Percentiles rank a stretch among this genome's conserved stretches.
Evolutionary conservation across 331 rosid genomes (phyloP).

Genomic region (Ulmus americana): DNA sequence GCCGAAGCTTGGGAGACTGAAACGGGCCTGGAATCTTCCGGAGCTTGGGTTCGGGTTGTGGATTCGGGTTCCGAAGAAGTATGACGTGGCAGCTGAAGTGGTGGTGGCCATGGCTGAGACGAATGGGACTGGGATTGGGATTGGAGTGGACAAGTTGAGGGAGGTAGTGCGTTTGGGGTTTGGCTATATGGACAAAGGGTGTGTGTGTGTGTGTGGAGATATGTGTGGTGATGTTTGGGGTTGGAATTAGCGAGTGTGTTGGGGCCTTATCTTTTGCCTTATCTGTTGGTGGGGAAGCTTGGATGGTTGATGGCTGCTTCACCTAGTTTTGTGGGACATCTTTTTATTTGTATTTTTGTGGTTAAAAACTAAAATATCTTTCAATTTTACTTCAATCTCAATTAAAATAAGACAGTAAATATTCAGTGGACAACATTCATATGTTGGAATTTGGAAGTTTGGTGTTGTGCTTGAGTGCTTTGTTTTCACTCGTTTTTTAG

Average conservation of each 20-base stretch:
- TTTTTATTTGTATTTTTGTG: background rate
- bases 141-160: slow-evolving; percentile 12
- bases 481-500: too few relatives aligned
- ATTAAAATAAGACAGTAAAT: too few relatives aligned
- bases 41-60: slow-evolving; percentile 5
- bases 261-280: slow-evolving; percentile 28
- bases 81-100: slow-evolving; percentile 46
- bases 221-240: slow-evolving; percentile 29
- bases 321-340: slow-evolving; percentile 12
- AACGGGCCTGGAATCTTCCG: slow-evolving; percentile 47
- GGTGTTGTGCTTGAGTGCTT: too few relatives aligned
- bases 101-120: slow-evolving; percentile 37
- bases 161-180: background rate
- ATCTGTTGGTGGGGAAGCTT: slow-evolving; percentile 28
- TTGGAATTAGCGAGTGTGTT: background rate
- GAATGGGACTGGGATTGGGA: background rate
- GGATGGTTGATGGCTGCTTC: slow-evolving; percentile 33
- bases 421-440: too few relatives aligned
- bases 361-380: too few relatives aligned
- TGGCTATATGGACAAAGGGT: background rate
- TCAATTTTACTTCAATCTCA: too few relatives aligned
- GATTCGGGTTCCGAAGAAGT: slow-evolving; percentile 49
- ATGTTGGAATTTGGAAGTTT: too few relatives aligned
- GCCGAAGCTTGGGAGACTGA: slow-evolving; percentile 28
- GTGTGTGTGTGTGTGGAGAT: background rate